These are phyloP conservation scores for Magnusiomyces ingens DNA, from an alignment of 1,139 yeast species.

Conservation along the genomic window DNA sequence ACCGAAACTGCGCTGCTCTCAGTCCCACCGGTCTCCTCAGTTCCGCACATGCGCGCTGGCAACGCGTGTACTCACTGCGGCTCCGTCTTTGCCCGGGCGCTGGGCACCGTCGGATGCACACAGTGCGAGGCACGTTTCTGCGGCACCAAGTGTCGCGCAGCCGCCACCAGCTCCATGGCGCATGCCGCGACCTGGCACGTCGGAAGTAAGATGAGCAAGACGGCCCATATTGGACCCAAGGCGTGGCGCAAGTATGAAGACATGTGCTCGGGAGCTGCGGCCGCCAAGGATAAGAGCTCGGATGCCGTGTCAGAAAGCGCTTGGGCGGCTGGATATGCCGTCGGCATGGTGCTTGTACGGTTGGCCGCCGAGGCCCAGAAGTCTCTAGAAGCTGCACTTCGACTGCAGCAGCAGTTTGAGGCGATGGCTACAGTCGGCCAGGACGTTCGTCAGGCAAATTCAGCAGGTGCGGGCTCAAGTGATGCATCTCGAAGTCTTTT, in stretches of 20 bases:
- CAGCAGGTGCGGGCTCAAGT: slow-evolving; percentile 52
- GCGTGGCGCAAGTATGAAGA: slow-evolving; percentile 52
- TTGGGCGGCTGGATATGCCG: slow-evolving; percentile 65
- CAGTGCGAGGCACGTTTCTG: slow-evolving; percentile 27
- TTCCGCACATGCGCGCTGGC: slow-evolving; percentile 55
- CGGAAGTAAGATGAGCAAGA: background rate
- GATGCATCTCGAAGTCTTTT: slow-evolving; percentile 43
- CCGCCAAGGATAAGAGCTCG: background rate
- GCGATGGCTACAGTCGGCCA: slow-evolving; percentile 71
- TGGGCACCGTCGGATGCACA: slow-evolving; percentile 40
- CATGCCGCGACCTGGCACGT: slow-evolving; percentile 58
- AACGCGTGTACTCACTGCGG: slow-evolving; percentile 72
- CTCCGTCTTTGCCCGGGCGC: slow-evolving; percentile 43
- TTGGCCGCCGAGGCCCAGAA: slow-evolving; percentile 36
- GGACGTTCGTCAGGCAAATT: slow-evolving; percentile 53
- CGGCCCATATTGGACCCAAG: slow-evolving; percentile 35
- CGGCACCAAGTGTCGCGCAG: slow-evolving; percentile 27
- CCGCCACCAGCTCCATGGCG: slow-evolving; percentile 33
- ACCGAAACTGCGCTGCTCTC: slow-evolving; percentile 56
- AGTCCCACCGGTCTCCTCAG: slow-evolving; percentile 65
- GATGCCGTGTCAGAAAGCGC: slow-evolving; percentile 38
- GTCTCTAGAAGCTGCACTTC: slow-evolving; percentile 12
- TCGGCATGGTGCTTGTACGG: slow-evolving; percentile 51
- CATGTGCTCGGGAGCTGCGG: slow-evolving; percentile 38
- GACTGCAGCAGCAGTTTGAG: slow-evolving; percentile 40